Percentiles rank a stretch among this genome's conserved stretches.
These are phyloP conservation scores for Malus fusca DNA, from an alignment of 306 rosid genomes.

Conservation along the genomic window DNA sequence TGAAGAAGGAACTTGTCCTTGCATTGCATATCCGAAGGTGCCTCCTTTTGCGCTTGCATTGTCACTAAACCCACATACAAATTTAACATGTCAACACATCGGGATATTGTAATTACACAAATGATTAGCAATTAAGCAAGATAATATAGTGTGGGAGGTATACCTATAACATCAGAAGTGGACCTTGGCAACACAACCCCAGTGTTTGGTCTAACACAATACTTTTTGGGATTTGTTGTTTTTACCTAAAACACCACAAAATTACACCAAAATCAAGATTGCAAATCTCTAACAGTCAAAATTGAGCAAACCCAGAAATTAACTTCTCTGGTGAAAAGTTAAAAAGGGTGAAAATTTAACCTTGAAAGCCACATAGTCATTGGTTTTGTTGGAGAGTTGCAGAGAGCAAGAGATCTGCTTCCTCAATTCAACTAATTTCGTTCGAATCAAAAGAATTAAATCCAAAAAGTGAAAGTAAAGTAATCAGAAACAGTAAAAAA, in stretches of 20 bases:
- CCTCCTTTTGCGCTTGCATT: conserved; percentile 92
- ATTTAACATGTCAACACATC: background rate
- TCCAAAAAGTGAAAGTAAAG: background rate
- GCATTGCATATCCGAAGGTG: conserved; percentile 76
- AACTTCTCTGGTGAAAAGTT: background rate
- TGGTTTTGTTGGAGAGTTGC: conserved; percentile 63
- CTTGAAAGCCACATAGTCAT: conserved; percentile 75
- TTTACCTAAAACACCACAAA: conserved; percentile 51
- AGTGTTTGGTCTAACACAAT: conserved; percentile 93
- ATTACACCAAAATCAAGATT: conserved; percentile 30
- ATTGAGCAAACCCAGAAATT: background rate
- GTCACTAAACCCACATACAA: conserved; percentile 41
- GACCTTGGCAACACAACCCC: conserved; percentile 84
- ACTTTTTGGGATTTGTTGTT: conserved; percentile 91
- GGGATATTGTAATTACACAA: background rate
- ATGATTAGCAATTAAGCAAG: background rate
- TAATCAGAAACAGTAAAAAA: conserved; percentile 26
- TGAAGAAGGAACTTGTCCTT: conserved; percentile 92
- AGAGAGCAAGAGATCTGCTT: conserved; percentile 93
- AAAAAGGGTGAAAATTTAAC: conserved; percentile 23
- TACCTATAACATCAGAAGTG: conserved; percentile 73
- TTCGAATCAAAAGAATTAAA: background rate
- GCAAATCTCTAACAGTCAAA: conserved; percentile 9
- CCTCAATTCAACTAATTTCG: conserved; percentile 63
- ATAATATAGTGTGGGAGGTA: background rate